Conservation (phyloP, 345 rosid genomes). For the Salix suchowensis region DNA sequence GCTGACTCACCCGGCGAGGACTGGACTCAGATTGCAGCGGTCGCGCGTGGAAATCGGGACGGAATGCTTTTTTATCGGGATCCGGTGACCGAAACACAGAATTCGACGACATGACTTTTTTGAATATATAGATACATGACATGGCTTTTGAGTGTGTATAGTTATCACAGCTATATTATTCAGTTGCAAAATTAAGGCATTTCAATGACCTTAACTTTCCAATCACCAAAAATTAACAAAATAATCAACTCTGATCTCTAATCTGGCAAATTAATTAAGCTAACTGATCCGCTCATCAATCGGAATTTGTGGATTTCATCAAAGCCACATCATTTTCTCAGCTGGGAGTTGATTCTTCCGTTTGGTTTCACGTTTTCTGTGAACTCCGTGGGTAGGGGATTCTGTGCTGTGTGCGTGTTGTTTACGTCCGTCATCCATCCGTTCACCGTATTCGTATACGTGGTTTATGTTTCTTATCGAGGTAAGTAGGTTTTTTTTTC, state of each 20-base stretch:
- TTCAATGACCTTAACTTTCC: neutral
- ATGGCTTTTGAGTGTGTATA: constrained; percentile 4
- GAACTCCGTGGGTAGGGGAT: neutral
- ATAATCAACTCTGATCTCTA: neutral
- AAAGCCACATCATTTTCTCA: no score
- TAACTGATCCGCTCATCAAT: neutral
- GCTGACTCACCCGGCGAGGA: neutral
- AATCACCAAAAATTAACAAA: neutral
- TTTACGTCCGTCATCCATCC: neutral
- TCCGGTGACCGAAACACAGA: constrained; percentile 5
- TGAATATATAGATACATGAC: neutral
- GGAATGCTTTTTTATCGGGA: neutral
- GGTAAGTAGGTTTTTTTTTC: neutral
- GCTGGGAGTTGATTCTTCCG: neutral
- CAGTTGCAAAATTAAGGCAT: neutral
- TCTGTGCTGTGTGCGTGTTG: neutral
- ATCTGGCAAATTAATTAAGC: neutral
- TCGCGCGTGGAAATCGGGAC: constrained; percentile 4
- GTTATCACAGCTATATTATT: neutral
- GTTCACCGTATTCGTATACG: neutral
- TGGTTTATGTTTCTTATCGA: neutral
- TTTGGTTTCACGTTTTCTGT: constrained; percentile 4
- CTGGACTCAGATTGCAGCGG: neutral
- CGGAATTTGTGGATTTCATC: no score
- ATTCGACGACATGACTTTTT: neutral